Evolutionary conservation across 2,329 filamentous ascomycete species (phyloP).

Genomic region (Fusarium compactum): DNA sequence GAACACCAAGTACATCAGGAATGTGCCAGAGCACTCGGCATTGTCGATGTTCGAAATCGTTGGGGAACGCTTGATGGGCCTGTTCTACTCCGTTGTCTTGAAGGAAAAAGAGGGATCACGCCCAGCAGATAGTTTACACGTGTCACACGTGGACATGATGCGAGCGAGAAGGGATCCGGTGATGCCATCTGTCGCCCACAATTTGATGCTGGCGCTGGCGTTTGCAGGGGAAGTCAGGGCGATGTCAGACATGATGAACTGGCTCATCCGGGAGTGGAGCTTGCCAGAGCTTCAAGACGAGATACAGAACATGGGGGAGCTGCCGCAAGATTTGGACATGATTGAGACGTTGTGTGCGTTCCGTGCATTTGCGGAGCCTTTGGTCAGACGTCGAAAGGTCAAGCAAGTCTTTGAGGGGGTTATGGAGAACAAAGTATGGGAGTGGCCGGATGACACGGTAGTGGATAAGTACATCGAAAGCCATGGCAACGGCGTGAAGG

Average conservation of each 20-base stretch:
- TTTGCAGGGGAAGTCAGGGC: conserved; percentile 69
- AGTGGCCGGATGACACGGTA: conserved; percentile 57
- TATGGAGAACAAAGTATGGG: conserved; percentile 44
- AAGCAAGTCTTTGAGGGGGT: conserved; percentile 48
- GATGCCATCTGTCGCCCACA: conserved; percentile 59
- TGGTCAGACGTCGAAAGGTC: conserved; percentile 52
- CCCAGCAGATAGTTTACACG: conserved; percentile 32
- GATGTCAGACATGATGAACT: conserved; percentile 68
- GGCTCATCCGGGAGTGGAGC: conserved; percentile 66
- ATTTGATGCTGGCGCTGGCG: conserved; percentile 73
- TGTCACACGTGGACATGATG: conserved; percentile 52
- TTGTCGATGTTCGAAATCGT: conserved; percentile 39
- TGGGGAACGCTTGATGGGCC: conserved; percentile 44
- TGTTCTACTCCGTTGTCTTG: conserved; percentile 45
- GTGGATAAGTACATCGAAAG: conserved; percentile 52
- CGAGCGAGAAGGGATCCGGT: conserved; percentile 51
- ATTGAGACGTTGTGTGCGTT: conserved; percentile 60
- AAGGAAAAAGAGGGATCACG: conserved; percentile 43
- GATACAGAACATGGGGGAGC: conserved; percentile 52
- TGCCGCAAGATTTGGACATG: conserved; percentile 52
- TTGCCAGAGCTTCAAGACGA: conserved; percentile 51
- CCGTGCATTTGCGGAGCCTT: conserved; percentile 60
- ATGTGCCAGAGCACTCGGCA: conserved; percentile 7
- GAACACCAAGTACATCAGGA: conserved; percentile 3
- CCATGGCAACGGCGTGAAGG: conserved; percentile 42